Percentiles rank a stretch among this genome's conserved stretches.
Evolutionary conservation across 352 stramenopile species (phyloP).

Genomic region (Globisporangium irregulare): DNA sequence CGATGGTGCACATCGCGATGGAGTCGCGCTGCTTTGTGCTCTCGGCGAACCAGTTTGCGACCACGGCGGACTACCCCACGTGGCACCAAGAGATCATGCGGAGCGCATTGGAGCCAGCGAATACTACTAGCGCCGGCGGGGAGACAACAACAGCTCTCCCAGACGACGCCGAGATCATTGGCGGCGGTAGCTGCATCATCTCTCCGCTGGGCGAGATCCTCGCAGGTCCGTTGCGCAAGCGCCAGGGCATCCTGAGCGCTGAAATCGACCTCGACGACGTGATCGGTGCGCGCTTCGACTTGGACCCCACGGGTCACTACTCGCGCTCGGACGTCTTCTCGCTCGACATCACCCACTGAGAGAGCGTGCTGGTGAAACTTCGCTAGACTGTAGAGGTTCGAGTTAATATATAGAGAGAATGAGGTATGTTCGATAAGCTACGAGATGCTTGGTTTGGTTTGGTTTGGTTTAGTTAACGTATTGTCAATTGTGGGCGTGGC

Average conservation of each 20-base stretch:
- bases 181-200: conserved; percentile 28
- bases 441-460: too few species aligned
- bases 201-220: conserved; percentile 24
- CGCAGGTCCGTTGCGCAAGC: conserved; percentile 20
- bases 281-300: conserved; percentile 21
- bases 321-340: conserved; percentile 22
- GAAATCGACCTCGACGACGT: conserved; percentile 26
- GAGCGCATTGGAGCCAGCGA: background rate
- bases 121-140: background rate
- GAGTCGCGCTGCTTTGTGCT: conserved; percentile 31
- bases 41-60: conserved; percentile 30
- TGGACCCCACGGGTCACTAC: conserved; percentile 25
- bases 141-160: background rate
- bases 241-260: conserved; percentile 19
- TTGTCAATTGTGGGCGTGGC: too few species aligned
- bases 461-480: too few species aligned
- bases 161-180: conserved; percentile 24
- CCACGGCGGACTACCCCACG: conserved; percentile 17
- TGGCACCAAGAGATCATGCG: conserved; percentile 22
- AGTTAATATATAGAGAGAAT: background rate
- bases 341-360: conserved; percentile 15
- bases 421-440: too few species aligned
- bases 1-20: conserved; percentile 26
- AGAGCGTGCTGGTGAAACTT: too few species aligned
- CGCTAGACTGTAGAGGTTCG: too few species aligned